Evolutionary conservation across 2,329 filamentous ascomycete genomes (phyloP).

Genomic region (Massarina eburnea): DNA sequence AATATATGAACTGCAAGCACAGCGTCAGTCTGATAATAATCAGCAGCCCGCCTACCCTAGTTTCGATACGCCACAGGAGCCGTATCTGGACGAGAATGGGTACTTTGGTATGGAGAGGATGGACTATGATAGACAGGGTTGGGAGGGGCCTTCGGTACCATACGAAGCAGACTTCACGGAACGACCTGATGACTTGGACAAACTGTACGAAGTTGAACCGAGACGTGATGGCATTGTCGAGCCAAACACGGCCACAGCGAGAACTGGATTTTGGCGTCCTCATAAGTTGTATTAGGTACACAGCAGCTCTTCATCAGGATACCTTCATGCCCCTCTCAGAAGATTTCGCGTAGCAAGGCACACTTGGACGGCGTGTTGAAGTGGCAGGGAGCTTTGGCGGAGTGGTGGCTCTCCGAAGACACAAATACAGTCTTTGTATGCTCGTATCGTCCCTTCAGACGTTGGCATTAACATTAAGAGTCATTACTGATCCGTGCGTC

Average conservation of each 20-base stretch:
- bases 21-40: constrained; percentile 10
- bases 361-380: background rate
- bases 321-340: background rate
- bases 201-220: background rate
- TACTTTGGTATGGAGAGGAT: constrained; percentile 9
- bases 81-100: constrained; percentile 2
- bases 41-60: background rate
- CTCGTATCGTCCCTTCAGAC: background rate
- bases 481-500: background rate
- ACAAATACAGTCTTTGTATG: background rate
- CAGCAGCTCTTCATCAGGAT: background rate
- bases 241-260: constrained; percentile 20
- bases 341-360: background rate
- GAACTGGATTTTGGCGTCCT: constrained; percentile 47
- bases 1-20: constrained; percentile 32
- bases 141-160: constrained; percentile 1
- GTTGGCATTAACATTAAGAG: background rate
- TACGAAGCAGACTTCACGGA: background rate
- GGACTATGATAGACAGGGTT: constrained; percentile 9
- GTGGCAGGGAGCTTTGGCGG: background rate
- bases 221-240: background rate
- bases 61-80: background rate
- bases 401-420: background rate
- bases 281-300: constrained; percentile 47
- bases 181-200: background rate